These are phyloP conservation scores for Aspergillus sclerotioniger DNA, from an alignment of 495 filamentous ascomycete species.

Conservation along the genomic window DNA sequence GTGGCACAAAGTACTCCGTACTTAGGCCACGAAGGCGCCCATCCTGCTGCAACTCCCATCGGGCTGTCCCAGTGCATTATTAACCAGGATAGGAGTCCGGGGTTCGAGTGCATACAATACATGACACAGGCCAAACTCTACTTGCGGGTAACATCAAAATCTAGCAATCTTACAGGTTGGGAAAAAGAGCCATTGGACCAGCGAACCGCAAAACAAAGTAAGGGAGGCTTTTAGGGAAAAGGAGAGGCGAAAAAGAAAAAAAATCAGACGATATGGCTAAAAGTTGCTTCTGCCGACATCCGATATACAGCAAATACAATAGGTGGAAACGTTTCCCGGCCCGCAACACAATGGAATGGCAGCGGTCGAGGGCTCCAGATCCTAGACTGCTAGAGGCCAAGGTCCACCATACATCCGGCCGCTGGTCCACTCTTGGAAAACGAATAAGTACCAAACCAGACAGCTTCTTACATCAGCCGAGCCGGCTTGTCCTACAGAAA, in stretches of 20 bases:
- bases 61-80: not conserved
- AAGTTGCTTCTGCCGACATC: not conserved
- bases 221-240: not conserved
- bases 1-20: not conserved
- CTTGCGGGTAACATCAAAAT: not conserved
- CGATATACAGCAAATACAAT: not conserved
- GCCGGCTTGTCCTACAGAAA: not conserved
- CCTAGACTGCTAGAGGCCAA: not conserved
- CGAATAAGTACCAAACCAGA: not conserved
- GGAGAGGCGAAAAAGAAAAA: not conserved
- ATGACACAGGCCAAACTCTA: not conserved
- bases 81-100: not conserved
- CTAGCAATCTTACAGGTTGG: not conserved
- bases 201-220: slow-evolving; percentile 6
- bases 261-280: not conserved
- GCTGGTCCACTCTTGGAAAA: not conserved
- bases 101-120: not conserved
- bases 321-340: slow-evolving; percentile 7
- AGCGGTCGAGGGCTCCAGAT: not conserved
- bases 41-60: not conserved
- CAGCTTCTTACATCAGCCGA: not conserved
- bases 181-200: not conserved
- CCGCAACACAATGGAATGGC: not conserved
- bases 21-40: too few relatives aligned
- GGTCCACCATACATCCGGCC: not conserved